Evolutionary conservation across 2,329 filamentous ascomycete species (phyloP).

Genomic region (Colletotrichum sp.): DNA sequence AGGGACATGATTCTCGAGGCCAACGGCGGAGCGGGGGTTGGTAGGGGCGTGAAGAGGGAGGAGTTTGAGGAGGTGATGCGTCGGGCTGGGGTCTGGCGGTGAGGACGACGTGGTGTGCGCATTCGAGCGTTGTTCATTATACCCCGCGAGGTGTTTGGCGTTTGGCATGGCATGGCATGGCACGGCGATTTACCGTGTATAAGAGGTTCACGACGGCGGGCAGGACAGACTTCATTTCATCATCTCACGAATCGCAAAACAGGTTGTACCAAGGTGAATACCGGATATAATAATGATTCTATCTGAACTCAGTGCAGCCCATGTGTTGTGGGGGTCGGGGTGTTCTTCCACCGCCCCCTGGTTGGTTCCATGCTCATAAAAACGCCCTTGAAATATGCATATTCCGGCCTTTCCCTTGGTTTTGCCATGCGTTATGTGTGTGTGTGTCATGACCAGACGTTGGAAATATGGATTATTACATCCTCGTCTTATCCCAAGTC

Average conservation of each 20-base stretch:
- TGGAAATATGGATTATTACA: background rate
- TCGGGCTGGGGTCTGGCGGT: slow-evolving; percentile 81
- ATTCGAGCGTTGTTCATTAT: slow-evolving; percentile 5
- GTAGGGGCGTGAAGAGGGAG: slow-evolving; percentile 72
- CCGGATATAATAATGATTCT: slow-evolving; percentile 4
- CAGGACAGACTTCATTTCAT: background rate
- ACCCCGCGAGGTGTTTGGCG: slow-evolving; percentile 3
- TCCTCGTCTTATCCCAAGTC: background rate
- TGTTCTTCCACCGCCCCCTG: background rate
- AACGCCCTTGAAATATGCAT: slow-evolving; percentile 20
- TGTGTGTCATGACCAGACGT: background rate
- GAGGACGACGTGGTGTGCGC: slow-evolving; percentile 33
- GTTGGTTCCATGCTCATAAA: slow-evolving; percentile 1
- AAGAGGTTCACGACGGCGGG: background rate
- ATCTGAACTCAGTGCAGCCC: slow-evolving; percentile 13
- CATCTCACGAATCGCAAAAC: background rate
- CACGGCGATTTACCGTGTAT: background rate
- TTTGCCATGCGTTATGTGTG: background rate
- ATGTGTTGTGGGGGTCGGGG: background rate
- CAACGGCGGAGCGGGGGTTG: slow-evolving; percentile 78
- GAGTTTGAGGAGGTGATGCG: slow-evolving; percentile 90
- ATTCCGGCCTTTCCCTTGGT: slow-evolving; percentile 10
- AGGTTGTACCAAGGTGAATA: background rate
- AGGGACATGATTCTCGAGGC: slow-evolving; percentile 96
- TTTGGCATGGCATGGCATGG: background rate